Evolutionary conservation across 169 alveolate genomes (phyloP).

Genomic region (Condylostoma magnum): DNA sequence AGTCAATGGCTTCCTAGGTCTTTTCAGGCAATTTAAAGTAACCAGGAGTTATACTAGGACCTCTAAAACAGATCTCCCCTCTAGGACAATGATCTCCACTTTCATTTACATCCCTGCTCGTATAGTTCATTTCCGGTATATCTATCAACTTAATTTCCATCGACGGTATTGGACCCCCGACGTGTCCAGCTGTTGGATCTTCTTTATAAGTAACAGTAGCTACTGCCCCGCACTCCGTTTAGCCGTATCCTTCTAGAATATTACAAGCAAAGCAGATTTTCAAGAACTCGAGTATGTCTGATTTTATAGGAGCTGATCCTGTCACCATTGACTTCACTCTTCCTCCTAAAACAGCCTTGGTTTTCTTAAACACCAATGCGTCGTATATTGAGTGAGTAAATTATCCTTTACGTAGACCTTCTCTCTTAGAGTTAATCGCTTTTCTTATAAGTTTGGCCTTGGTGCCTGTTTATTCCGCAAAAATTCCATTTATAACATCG

Average conservation of each 20-base stretch:
- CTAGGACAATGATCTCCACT: constrained; percentile 64
- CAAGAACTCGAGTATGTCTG: constrained; percentile 66
- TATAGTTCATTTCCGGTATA: constrained; percentile 71
- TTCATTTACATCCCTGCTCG: not conserved
- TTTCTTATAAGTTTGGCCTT: not conserved
- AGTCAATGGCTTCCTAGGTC: constrained; percentile 79
- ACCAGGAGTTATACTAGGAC: constrained; percentile 70
- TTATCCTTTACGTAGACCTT: not conserved
- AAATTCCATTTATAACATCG: constrained; percentile 63
- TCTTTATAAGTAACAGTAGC: constrained; percentile 50
- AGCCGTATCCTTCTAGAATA: constrained; percentile 69
- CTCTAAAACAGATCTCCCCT: constrained; percentile 84
- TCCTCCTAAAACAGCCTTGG: constrained; percentile 76
- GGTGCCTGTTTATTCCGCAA: not conserved
- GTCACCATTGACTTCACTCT: constrained; percentile 73
- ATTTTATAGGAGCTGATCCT: constrained; percentile 88
- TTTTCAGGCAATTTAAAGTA: constrained; percentile 72
- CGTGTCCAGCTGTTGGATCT: constrained; percentile 70
- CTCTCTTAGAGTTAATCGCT: not conserved
- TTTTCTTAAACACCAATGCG: constrained; percentile 69
- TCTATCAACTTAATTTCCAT: constrained; percentile 58
- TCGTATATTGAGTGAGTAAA: constrained; percentile 56
- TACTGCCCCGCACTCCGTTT: constrained; percentile 83
- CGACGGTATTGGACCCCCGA: constrained; percentile 83
- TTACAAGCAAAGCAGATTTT: constrained; percentile 67